Percentiles rank a stretch among this genome's conserved stretches.
Conservation (phyloP, 2,329 filamentous ascomycete species). For the Talaromyces sp. region DNA sequence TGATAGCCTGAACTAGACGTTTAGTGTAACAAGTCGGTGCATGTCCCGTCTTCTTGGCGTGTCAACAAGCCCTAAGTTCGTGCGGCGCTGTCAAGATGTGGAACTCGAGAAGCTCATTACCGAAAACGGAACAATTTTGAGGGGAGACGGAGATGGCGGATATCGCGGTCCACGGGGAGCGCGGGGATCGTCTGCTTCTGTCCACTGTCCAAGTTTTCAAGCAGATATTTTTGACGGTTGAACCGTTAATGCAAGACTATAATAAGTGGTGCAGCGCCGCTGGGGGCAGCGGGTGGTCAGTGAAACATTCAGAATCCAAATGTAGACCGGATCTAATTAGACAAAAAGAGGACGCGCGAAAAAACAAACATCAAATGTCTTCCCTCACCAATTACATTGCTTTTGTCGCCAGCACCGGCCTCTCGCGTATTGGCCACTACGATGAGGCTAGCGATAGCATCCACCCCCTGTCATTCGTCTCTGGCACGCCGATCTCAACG, state of each 20-base stretch:
- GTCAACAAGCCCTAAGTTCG: neutral
- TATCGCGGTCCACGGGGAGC: neutral
- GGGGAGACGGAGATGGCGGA: neutral
- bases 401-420: constrained; percentile 18
- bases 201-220: neutral
- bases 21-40: neutral
- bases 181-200: neutral
- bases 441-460: constrained; percentile 32
- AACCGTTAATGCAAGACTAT: neutral
- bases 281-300: neutral
- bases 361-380: neutral
- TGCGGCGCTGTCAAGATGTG: neutral
- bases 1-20: neutral
- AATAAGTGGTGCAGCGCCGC: neutral
- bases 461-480: constrained; percentile 41
- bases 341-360: neutral
- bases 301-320: neutral
- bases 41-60: neutral
- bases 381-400: constrained; percentile 33
- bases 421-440: constrained; percentile 37
- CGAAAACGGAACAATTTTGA: neutral
- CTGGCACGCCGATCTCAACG: constrained; percentile 36
- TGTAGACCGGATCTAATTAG: neutral
- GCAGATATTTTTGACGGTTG: neutral
- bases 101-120: neutral